Percentiles rank a stretch among this genome's conserved stretches.
phyloP scores from a whole-genome alignment of 2,329 filamentous ascomycete species.

The Botrytis galanthina region DNA sequence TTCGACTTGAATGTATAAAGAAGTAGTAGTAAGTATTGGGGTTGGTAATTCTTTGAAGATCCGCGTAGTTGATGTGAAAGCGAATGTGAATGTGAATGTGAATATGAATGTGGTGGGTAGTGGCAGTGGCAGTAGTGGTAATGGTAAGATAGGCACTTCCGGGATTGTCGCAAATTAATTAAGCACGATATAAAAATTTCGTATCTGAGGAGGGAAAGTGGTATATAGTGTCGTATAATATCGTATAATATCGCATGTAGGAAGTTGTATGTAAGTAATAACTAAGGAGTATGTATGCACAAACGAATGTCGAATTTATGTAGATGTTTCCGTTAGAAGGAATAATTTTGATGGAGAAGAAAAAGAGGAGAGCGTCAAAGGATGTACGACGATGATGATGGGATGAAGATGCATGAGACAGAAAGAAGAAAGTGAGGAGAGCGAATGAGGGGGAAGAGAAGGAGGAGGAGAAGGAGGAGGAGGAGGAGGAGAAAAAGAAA shows the following conservation, averaged over 20 bases:
- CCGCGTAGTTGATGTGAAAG: not conserved
- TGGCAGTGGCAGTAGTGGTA: not conserved
- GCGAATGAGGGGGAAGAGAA: not conserved
- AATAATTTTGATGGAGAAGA: not conserved
- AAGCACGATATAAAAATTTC: not conserved
- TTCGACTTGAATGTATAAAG: not conserved
- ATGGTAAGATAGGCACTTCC: not conserved
- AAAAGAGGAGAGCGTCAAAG: not conserved
- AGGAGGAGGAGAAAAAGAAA: not conserved
- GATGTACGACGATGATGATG: not conserved
- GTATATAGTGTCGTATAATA: too few species aligned
- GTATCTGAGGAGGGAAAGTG: not conserved
- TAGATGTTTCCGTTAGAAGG: not conserved
- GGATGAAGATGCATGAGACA: conserved; percentile 1
- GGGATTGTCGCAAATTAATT: conserved; percentile 13
- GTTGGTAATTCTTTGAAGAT: not conserved
- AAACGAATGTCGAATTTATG: not conserved
- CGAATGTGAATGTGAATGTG: not conserved
- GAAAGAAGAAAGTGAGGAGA: conserved; percentile 13
- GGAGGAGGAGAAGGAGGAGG: not conserved
- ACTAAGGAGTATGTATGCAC: not conserved
- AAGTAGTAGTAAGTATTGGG: not conserved
- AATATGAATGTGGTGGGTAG: not conserved
- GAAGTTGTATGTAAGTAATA: too few species aligned
- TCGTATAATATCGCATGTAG: too few species aligned